A percentile compares a stretch with the other conserved stretches of the same genome.
Evolutionary conservation across 2,329 filamentous ascomycete genomes (phyloP).

Genomic region (Ciborinia camelliae): DNA sequence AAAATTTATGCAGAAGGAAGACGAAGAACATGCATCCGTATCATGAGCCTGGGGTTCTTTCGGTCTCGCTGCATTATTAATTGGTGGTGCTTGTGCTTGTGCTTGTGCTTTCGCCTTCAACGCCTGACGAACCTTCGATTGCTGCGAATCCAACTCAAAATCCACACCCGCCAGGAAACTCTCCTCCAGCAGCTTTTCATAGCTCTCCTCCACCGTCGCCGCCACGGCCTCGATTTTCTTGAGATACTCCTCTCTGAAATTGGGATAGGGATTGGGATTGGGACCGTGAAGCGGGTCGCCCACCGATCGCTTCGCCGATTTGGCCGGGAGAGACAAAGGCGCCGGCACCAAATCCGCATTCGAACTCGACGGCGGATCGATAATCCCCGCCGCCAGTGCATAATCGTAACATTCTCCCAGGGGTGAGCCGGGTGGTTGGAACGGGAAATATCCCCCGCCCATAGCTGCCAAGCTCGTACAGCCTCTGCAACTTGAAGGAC

Average conservation of each 20-base stretch:
- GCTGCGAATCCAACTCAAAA: background rate
- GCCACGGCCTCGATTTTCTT: background rate
- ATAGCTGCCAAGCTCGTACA: conserved; percentile 6
- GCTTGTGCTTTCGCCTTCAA: background rate
- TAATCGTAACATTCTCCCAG: background rate
- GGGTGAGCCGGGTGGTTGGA: background rate
- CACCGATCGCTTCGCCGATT: background rate
- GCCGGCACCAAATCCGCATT: background rate
- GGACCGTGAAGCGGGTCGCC: background rate
- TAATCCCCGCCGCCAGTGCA: background rate
- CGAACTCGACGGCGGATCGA: background rate
- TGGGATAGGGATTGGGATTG: no score
- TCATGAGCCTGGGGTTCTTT: background rate
- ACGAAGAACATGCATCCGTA: background rate
- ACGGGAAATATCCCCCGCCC: background rate
- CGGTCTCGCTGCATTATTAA: background rate
- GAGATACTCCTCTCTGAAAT: background rate
- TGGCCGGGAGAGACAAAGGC: background rate
- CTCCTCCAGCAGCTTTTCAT: background rate
- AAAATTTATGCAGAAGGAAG: background rate
- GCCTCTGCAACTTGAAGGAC: conserved; percentile 4
- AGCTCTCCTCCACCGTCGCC: background rate
- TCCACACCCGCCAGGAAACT: background rate
- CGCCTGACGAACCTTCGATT: no score
- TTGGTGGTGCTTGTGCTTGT: no score